Base-by-base conservation (phyloP, 1,284 basidiomycete genomes). In the Schizophyllum amplum region DNA sequence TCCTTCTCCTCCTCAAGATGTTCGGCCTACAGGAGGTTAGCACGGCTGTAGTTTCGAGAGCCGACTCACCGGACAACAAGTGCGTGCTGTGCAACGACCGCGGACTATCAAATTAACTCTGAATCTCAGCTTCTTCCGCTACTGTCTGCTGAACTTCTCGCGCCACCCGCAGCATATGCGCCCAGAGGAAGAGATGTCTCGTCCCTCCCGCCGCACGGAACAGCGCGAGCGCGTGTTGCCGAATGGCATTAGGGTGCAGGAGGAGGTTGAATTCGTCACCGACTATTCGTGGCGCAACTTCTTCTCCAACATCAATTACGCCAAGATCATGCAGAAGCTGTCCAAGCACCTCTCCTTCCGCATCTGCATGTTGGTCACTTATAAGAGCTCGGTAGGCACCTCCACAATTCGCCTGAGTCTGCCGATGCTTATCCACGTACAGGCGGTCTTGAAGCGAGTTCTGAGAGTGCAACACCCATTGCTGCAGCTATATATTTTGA, bases 221-320 rank as follows among this genome's bases (percentile, higher is more conserved):
- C 71, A 78, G 22, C 81, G 82, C 60, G 72, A 74, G 24, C 80
- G 75, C 27, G 75, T 67, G 13, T 72, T 87, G 21, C 86, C 87
- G 5, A 89, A 87, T 62, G 87, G 86, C 48, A 79, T 84, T 64
- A 81, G 75, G 64, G 81, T 82, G 24, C 86, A 91, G 55, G 92
- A 94, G 64, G 94, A 97, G 63, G 76, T 97, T 24, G 94, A 98
- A 66, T 77, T 97, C 66, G 79, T 98, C 56, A 90, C 87, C 20
- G 94, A 98, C 53, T 99, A 92, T 71, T 97, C 94, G 4, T 99
- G 96, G 94, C 78, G 97, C 56, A 99, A 99, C 73, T 98, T 99
- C 71, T 99, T 98, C 72, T 85, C 94, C 7, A 87, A 88, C n/a
- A 96, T 98, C 74, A 98, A 98, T 71, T 98, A 98, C 68, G 92